These are phyloP conservation scores for Fusarium beomiforme DNA, from an alignment of 2,329 filamentous ascomycete species.

Conservation along the genomic window DNA sequence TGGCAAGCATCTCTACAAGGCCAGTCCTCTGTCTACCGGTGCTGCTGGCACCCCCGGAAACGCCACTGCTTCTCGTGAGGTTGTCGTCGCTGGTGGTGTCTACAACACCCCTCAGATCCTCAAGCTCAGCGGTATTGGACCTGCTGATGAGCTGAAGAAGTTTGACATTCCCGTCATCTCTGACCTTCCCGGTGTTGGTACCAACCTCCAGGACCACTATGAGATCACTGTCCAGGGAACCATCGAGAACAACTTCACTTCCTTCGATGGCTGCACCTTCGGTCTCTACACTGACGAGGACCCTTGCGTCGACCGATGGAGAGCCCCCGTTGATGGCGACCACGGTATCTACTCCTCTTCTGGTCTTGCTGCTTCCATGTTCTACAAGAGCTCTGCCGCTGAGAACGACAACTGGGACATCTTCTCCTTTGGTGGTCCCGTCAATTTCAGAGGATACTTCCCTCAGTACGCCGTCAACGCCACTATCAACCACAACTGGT, in stretches of 20 bases:
- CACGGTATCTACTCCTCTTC: slow-evolving; percentile 54
- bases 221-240: slow-evolving; percentile 49
- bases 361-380: slow-evolving; percentile 62
- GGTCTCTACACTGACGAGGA: slow-evolving; percentile 44
- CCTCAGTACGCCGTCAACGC: slow-evolving; percentile 61
- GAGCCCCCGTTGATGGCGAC: slow-evolving; percentile 40
- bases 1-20: slow-evolving; percentile 37
- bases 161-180: slow-evolving; percentile 57
- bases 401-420: slow-evolving; percentile 57
- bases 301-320: slow-evolving; percentile 51
- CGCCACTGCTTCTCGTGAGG: slow-evolving; percentile 51
- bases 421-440: slow-evolving; percentile 65
- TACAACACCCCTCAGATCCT: slow-evolving; percentile 64
- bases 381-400: slow-evolving; percentile 49
- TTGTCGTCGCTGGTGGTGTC: slow-evolving; percentile 60
- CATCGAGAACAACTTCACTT: slow-evolving; percentile 38
- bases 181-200: slow-evolving; percentile 65
- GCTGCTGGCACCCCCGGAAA: slow-evolving; percentile 18
- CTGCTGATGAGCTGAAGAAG: slow-evolving; percentile 52
- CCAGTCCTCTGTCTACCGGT: slow-evolving; percentile 20
- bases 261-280: slow-evolving; percentile 47
- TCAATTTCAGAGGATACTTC: slow-evolving; percentile 66
- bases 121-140: slow-evolving; percentile 61
- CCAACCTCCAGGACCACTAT: slow-evolving; percentile 67
- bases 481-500: slow-evolving; percentile 54